Base-by-base conservation (phyloP, 1,139 yeast species). In the Kodamaea plutei region DNA sequence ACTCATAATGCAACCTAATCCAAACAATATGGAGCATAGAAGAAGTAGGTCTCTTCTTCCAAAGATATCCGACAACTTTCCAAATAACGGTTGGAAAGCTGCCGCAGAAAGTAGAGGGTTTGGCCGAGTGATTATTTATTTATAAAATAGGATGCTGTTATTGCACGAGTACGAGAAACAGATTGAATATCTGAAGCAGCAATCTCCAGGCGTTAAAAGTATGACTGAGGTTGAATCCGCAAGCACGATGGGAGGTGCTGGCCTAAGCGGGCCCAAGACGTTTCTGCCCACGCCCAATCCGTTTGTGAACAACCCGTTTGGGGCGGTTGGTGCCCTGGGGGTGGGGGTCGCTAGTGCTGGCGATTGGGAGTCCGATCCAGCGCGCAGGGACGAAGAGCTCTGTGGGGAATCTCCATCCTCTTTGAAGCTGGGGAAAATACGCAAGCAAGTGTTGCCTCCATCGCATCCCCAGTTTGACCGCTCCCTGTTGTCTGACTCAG, bases 11-110 rank as follows among this genome's bases (percentile, higher is more conserved):
- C 74, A 68, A 0, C 74, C 73, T 7, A 62, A 26, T 7, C 58
- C 58, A 42, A 68, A 68, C 25, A 65, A 47, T 1, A 43, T 40
- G 20, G 62, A 52, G 44, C 73, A 68, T 8, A 55, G 37, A 11
- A 66, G 38, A 14, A 68, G 49, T 14, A 59, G 48, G 28, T 30
- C 43, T 49, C 75, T 82, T 45, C 95, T 70, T 13, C 96, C 96
- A 53, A 81, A 85, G 26, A 87, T 84, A 47, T 87, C 96, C 4
- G 93, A 80, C 20, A 88, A 56, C 49, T 85, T 87, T 15, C 96
- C 96, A 44, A 80, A 85, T 15, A 88, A 57, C 1, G 96, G 96
- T 55, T 68, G 74, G 45, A 65, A 66, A 1, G 73, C 73, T 1
- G 74, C 56, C 9, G 66, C 54, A 5, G 70, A 58, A 35, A 68